A percentile compares a stretch with the other conserved stretches of the same genome.
Conservation (phyloP, 352 stramenopile genomes). For the Lagenidium sp. region DNA sequence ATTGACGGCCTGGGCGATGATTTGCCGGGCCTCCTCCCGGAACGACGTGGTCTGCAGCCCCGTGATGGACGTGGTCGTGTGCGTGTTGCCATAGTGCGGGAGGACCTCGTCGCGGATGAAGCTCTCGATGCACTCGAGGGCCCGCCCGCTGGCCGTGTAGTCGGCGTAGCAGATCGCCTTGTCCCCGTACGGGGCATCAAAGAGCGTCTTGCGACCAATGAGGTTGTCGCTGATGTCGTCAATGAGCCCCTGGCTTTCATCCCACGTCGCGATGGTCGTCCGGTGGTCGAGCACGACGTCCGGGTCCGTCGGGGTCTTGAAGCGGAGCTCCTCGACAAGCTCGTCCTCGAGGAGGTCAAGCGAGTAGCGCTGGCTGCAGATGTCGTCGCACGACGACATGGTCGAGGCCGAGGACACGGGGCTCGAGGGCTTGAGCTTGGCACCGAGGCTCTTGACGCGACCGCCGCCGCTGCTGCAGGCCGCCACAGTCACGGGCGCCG, state of each 20-base stretch:
- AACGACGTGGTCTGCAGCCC: constrained; percentile 80
- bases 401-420: constrained; percentile 1
- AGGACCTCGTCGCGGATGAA: constrained; percentile 78
- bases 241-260: constrained; percentile 8
- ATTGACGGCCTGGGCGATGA: constrained; percentile 79
- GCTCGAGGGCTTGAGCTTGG: no score
- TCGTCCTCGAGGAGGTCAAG: constrained; percentile 11
- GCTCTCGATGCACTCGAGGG: constrained; percentile 73
- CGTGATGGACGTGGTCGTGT: constrained; percentile 77
- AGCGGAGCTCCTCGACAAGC: constrained; percentile 9
- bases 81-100: constrained; percentile 94
- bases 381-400: constrained; percentile 5
- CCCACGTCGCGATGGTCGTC: constrained; percentile 7
- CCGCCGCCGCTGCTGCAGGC: no score
- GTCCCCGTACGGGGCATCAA: constrained; percentile 32
- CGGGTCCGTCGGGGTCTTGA: not conserved
- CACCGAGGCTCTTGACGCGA: no score
- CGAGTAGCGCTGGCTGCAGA: constrained; percentile 8
- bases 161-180: constrained; percentile 83
- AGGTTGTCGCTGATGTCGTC: constrained; percentile 16
- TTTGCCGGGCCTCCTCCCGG: constrained; percentile 86
- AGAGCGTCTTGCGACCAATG: constrained; percentile 17
- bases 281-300: constrained; percentile 3
- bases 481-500: no score
- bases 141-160: constrained; percentile 83